Evolutionary conservation across 2,329 filamentous ascomycete species (phyloP).

Genomic region (Periconia digitata): DNA sequence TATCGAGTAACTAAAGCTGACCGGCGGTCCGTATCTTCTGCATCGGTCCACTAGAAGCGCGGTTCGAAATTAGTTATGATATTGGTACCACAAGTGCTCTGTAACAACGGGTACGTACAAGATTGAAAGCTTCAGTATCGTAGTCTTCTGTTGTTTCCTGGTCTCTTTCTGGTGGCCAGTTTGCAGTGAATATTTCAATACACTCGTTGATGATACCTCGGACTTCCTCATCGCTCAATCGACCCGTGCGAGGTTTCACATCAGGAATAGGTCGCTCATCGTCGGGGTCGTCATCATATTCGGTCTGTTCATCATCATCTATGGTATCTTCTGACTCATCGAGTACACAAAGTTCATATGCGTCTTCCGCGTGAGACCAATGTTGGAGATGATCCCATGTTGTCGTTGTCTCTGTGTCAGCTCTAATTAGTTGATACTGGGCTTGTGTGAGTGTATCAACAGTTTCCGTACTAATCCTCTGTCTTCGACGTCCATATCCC

Average conservation of each 20-base stretch:
- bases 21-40: too few species aligned
- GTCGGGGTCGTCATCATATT: background rate
- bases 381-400: constrained; percentile 34
- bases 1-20: constrained; percentile 14
- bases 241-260: constrained; percentile 2
- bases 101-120: too few species aligned
- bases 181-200: constrained; percentile 18
- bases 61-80: too few species aligned
- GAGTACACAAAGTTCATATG: constrained; percentile 10
- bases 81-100: too few species aligned
- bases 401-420: too few species aligned
- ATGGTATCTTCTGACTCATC: constrained; percentile 7
- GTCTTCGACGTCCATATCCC: too few species aligned
- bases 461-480: too few species aligned
- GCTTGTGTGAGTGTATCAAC: too few species aligned
- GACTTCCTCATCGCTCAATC: constrained; percentile 16
- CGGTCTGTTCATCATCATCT: constrained; percentile 3
- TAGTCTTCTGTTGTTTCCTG: constrained; percentile 4
- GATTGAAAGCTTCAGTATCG: constrained; percentile 9
- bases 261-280: background rate
- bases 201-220: constrained; percentile 29
- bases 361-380: constrained; percentile 10
- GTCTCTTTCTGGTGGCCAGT: constrained; percentile 24
- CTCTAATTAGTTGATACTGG: too few species aligned
- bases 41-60: too few species aligned